Conservation (phyloP, 139 green algal species). For the Micromonas pusilla region DNA sequence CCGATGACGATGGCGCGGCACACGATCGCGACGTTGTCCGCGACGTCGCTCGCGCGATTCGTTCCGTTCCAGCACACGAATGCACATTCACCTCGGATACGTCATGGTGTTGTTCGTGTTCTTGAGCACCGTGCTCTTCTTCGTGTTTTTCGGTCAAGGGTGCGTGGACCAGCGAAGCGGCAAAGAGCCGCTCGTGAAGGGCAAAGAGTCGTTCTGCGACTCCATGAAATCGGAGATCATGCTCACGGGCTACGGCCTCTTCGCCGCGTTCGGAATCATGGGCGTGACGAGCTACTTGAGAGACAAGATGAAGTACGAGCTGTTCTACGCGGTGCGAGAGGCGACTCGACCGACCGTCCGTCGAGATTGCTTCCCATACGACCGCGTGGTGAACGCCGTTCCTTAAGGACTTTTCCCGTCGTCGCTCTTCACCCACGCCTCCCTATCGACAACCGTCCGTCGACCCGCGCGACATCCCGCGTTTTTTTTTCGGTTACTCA, state of each 20-base stretch:
- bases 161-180: conserved; percentile 11
- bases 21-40: background rate
- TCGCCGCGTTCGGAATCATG: background rate
- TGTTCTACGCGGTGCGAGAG: conserved; percentile 23
- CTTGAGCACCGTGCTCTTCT: conserved; percentile 11
- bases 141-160: conserved; percentile 20
- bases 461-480: too few relatives aligned
- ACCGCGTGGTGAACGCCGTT: too few relatives aligned
- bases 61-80: conserved; percentile 6
- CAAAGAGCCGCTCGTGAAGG: conserved; percentile 1
- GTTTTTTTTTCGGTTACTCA: too few relatives aligned
- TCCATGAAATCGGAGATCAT: conserved; percentile 23
- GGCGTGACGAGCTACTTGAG: conserved; percentile 2
- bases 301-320: conserved; percentile 14
- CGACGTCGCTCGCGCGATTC: background rate
- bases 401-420: too few relatives aligned
- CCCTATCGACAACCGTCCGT: too few relatives aligned
- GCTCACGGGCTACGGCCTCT: conserved; percentile 8
- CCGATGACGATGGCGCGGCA: conserved; percentile 18
- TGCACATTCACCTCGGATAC: conserved; percentile 24
- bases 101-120: conserved; percentile 24
- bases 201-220: conserved; percentile 12
- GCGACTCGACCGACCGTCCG: too few relatives aligned
- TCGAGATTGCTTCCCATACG: background rate
- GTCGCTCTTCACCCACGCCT: too few relatives aligned